Evolutionary conservation across 176 grass and related monocot genomes (phyloP).

Genomic region (Ensete ventricosum): DNA sequence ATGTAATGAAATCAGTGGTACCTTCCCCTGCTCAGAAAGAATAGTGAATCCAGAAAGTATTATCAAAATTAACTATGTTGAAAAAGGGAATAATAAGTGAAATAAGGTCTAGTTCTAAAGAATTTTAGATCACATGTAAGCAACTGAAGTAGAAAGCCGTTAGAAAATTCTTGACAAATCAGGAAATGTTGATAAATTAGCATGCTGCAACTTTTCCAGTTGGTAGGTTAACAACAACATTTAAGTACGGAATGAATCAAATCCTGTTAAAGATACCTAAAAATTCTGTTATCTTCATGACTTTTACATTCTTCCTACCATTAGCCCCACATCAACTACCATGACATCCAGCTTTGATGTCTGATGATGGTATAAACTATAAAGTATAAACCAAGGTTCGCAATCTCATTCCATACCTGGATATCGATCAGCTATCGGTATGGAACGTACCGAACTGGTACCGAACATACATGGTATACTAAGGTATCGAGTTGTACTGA

Average conservation of each 20-base stretch:
- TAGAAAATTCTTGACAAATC: background rate
- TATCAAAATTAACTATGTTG: background rate
- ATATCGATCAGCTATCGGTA: too few species aligned
- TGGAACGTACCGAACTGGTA: too few species aligned
- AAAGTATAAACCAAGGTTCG: too few species aligned
- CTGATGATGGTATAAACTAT: too few species aligned
- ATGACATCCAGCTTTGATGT: too few species aligned
- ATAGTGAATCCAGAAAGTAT: background rate
- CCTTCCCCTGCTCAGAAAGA: constrained; percentile 43
- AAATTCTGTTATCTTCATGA: background rate
- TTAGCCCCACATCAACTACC: background rate
- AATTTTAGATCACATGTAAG: background rate
- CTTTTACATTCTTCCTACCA: background rate
- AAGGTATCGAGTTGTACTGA: too few species aligned
- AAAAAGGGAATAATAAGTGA: background rate
- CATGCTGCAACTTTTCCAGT: background rate
- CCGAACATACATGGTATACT: too few species aligned
- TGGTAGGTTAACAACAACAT: background rate
- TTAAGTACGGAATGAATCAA: background rate
- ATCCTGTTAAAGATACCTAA: background rate
- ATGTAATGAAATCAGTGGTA: constrained; percentile 74
- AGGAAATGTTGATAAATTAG: background rate
- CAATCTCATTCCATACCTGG: too few species aligned
- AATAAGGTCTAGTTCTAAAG: background rate
- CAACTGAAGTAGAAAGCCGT: background rate